Conservation (phyloP, 2,329 filamentous ascomycete genomes). For the Alternaria solani region DNA sequence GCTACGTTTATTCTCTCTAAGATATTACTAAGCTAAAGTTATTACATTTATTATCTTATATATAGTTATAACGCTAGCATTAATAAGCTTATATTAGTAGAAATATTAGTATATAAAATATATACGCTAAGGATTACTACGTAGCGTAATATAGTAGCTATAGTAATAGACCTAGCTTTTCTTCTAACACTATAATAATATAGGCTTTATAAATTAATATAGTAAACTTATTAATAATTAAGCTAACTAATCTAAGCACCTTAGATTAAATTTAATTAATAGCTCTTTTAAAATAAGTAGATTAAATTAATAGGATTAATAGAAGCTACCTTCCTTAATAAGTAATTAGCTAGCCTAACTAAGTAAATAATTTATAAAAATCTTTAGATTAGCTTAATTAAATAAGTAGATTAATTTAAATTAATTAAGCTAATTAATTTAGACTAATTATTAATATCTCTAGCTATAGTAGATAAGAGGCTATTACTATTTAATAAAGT, state of each 20-base stretch:
- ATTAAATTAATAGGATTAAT: background rate
- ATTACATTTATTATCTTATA: background rate
- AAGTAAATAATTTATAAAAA: background rate
- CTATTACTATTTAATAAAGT: too few species aligned
- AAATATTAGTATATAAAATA: background rate
- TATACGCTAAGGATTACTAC: background rate
- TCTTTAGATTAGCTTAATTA: background rate
- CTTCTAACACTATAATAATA: background rate
- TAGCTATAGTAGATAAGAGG: too few species aligned
- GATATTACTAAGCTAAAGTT: background rate
- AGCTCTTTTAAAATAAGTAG: background rate
- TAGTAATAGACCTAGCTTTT: background rate
- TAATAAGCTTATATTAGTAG: background rate
- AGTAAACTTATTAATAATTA: background rate
- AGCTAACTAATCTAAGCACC: background rate
- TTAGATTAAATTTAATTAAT: background rate
- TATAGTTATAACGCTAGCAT: background rate
- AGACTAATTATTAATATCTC: background rate
- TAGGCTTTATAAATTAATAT: background rate
- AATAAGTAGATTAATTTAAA: background rate
- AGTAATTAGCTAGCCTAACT: background rate
- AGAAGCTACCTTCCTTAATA: background rate
- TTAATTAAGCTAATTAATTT: background rate
- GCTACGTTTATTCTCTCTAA: background rate
- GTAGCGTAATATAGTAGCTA: background rate